A percentile compares a stretch with the other conserved stretches of the same genome.
Evolutionary conservation across 2,329 filamentous ascomycete species (phyloP).

Genomic region (Hymenoscyphus occultus): DNA sequence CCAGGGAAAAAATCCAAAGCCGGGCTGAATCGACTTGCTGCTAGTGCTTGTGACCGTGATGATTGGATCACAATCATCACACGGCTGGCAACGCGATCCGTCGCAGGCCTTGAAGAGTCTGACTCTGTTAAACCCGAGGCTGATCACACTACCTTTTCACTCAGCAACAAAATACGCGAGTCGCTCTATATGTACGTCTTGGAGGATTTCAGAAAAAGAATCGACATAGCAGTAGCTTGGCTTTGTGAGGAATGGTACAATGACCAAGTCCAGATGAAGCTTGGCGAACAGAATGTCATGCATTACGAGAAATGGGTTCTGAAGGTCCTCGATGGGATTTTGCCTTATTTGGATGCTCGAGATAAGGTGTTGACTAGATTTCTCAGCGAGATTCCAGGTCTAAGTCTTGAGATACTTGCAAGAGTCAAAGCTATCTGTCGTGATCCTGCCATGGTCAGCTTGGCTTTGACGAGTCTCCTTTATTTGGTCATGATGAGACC

Average conservation of each 20-base stretch:
- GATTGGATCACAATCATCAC: slow-evolving; percentile 89
- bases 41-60: slow-evolving; percentile 78
- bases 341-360: slow-evolving; percentile 85
- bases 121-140: slow-evolving; percentile 56
- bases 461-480: slow-evolving; percentile 62
- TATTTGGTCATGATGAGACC: slow-evolving; percentile 68
- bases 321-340: slow-evolving; percentile 80
- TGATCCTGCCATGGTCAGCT: slow-evolving; percentile 61
- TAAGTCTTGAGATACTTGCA: slow-evolving; percentile 69
- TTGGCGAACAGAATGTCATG: slow-evolving; percentile 47
- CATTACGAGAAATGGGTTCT: slow-evolving; percentile 80
- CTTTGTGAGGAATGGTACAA: slow-evolving; percentile 98
- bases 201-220: slow-evolving; percentile 85
- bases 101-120: slow-evolving; percentile 63
- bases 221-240: slow-evolving; percentile 90
- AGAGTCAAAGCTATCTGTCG: slow-evolving; percentile 67
- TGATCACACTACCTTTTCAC: slow-evolving; percentile 40
- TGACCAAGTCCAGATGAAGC: slow-evolving; percentile 59
- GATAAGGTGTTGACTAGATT: slow-evolving; percentile 91
- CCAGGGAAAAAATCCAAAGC: slow-evolving; percentile 59
- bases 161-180: slow-evolving; percentile 73
- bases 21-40: slow-evolving; percentile 81
- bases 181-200: slow-evolving; percentile 81
- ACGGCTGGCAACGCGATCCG: slow-evolving; percentile 77
- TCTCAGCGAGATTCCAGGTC: slow-evolving; percentile 82